Conservation (phyloP, 331 rosid species). For the Arachis monticola region DNA sequence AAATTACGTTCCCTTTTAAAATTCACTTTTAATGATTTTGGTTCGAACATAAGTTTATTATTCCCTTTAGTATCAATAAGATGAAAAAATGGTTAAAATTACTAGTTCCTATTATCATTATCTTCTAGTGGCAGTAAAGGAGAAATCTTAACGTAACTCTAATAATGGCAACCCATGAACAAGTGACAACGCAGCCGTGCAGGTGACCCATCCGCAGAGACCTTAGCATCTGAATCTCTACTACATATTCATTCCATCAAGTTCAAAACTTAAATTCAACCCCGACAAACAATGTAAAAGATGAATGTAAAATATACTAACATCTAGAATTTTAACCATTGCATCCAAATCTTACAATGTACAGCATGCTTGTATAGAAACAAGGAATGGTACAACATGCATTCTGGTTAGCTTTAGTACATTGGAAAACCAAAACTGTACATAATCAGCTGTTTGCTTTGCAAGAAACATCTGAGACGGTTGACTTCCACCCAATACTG, state of each 20-base stretch:
- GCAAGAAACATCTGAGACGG: background rate
- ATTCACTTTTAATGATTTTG: too few relatives aligned
- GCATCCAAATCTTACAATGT: background rate
- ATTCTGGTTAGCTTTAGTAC: constrained; percentile 20
- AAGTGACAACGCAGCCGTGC: too few relatives aligned
- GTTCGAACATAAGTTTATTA: too few relatives aligned
- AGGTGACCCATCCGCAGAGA: too few relatives aligned
- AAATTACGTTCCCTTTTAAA: too few relatives aligned
- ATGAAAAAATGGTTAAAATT: too few relatives aligned
- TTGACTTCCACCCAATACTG: constrained; percentile 34
- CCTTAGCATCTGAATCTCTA: too few relatives aligned
- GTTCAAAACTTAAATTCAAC: background rate
- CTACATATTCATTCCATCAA: background rate
- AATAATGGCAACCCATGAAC: too few relatives aligned
- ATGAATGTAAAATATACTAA: background rate
- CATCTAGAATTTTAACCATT: constrained; percentile 12
- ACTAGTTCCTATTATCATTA: too few relatives aligned
- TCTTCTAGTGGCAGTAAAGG: too few relatives aligned
- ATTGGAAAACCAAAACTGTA: background rate
- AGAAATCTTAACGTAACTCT: too few relatives aligned
- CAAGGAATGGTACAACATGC: background rate
- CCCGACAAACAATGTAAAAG: background rate
- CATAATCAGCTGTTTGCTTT: constrained; percentile 20
- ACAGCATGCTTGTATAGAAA: constrained; percentile 6
- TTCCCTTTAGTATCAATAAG: too few relatives aligned